Conservation (phyloP, 768 basidiomycete species). For the Agrocybe pediades region DNA sequence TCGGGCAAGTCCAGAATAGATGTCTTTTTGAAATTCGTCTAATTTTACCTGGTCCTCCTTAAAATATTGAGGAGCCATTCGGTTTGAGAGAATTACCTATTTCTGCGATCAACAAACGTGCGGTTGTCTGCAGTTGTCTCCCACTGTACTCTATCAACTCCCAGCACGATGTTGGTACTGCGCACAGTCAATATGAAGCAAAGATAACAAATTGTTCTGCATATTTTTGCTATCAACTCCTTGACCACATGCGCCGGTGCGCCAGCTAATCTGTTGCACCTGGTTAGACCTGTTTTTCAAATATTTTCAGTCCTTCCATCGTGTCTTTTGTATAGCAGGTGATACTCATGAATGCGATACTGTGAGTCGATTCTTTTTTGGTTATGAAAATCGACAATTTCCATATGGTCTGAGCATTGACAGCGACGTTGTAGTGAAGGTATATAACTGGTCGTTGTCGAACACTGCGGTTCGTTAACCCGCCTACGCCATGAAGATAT, state of each 20-base stretch:
- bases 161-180: not conserved
- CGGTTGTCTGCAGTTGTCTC: not conserved
- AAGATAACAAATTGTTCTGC: conserved; percentile 5
- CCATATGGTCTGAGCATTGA: not conserved
- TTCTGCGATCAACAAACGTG: not conserved
- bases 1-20: not conserved
- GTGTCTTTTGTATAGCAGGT: not conserved
- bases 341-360: not conserved
- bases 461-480: not conserved
- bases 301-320: not conserved
- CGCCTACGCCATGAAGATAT: not conserved
- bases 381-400: not conserved
- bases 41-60: not conserved
- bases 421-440: not conserved
- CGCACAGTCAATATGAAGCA: not conserved
- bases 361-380: not conserved
- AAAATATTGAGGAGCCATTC: not conserved
- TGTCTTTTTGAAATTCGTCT: not conserved
- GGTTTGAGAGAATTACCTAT: no score
- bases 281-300: not conserved
- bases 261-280: conserved; percentile 3
- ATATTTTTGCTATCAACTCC: conserved; percentile 19
- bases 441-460: not conserved
- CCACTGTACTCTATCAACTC: not conserved
- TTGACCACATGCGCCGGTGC: conserved; percentile 13